phyloP scores from a whole-genome alignment of 257 asterid genomes.

The Fraxinus quadrangulata region DNA sequence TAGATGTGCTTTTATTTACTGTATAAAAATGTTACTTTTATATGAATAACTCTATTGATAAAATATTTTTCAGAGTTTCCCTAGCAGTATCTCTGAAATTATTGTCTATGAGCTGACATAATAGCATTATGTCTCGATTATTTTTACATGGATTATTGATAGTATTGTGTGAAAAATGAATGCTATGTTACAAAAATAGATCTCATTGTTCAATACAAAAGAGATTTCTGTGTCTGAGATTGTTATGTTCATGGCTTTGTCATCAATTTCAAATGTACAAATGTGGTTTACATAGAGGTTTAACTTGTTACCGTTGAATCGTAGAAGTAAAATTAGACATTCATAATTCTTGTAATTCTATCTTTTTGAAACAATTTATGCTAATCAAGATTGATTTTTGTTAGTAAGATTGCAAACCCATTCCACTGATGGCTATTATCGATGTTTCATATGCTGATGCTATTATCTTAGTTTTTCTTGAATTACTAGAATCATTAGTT shows the following conservation, averaged over 20 bases:
- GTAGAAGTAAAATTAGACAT: not conserved
- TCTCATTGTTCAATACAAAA: not conserved
- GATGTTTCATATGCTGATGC: not conserved
- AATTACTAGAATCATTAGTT: not conserved
- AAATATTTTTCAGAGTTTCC: not conserved
- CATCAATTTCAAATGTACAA: not conserved
- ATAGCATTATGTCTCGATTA: not conserved
- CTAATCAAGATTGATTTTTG: not conserved
- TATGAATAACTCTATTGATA: not conserved
- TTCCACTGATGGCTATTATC: not conserved
- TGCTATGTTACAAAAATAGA: not conserved
- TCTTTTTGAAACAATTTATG: not conserved
- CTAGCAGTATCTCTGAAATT: not conserved
- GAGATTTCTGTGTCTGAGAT: not conserved
- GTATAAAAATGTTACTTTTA: not conserved
- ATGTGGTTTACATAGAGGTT: not conserved
- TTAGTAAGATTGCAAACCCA: not conserved
- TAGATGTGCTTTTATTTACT: not conserved
- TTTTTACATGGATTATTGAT: not conserved
- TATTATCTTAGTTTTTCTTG: not conserved
- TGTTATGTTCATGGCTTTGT: not conserved
- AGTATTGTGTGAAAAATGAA: not conserved
- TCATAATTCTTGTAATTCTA: not conserved
- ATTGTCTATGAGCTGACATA: not conserved
- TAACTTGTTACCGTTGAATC: not conserved